A percentile compares a stretch with the other conserved stretches of the same genome.
Conservation (phyloP, 2,329 filamentous ascomycete genomes). For the Neofusicoccum ribis region DNA sequence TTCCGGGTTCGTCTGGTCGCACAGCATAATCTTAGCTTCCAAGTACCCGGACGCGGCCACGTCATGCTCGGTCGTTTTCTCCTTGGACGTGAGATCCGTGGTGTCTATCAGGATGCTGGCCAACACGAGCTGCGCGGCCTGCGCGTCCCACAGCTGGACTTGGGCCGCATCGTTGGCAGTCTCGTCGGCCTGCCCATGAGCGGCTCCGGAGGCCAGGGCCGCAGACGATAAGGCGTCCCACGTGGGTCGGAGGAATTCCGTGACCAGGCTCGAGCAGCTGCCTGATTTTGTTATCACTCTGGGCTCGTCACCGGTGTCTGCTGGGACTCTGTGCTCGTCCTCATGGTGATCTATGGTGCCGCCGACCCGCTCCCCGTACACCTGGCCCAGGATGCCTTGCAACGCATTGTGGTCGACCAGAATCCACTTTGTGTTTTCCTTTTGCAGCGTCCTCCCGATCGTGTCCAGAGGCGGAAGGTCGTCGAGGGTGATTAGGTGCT, state of each 20-base stretch:
- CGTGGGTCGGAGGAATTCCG: conserved; percentile 56
- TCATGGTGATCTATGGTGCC: conserved; percentile 79
- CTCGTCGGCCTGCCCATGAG: conserved; percentile 41
- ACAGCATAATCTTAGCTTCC: conserved; percentile 53
- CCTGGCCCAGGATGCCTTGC: conserved; percentile 59
- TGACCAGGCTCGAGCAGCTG: conserved; percentile 71
- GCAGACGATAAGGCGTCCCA: conserved; percentile 57
- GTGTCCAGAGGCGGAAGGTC: conserved; percentile 57
- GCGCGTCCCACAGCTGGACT: conserved; percentile 51
- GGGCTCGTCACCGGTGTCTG: conserved; percentile 50
- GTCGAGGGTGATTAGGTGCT: conserved; percentile 66
- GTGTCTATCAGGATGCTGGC: conserved; percentile 76
- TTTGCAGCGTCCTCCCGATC: conserved; percentile 48
- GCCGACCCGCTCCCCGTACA: conserved; percentile 55
- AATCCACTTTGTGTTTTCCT: conserved; percentile 65
- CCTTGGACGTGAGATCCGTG: conserved; percentile 56
- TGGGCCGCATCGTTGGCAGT: conserved; percentile 37
- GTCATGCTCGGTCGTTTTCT: conserved; percentile 68
- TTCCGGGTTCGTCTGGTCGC: conserved; percentile 22
- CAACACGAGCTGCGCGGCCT: conserved; percentile 67
- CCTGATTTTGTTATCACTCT: conserved; percentile 67
- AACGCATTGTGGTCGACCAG: conserved; percentile 79
- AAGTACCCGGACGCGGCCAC: conserved; percentile 58
- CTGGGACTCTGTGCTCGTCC: conserved; percentile 62
- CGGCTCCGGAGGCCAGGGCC: conserved; percentile 44